Base-by-base conservation (phyloP, 495 filamentous ascomycete species). In the Haplographium delicatum region DNA sequence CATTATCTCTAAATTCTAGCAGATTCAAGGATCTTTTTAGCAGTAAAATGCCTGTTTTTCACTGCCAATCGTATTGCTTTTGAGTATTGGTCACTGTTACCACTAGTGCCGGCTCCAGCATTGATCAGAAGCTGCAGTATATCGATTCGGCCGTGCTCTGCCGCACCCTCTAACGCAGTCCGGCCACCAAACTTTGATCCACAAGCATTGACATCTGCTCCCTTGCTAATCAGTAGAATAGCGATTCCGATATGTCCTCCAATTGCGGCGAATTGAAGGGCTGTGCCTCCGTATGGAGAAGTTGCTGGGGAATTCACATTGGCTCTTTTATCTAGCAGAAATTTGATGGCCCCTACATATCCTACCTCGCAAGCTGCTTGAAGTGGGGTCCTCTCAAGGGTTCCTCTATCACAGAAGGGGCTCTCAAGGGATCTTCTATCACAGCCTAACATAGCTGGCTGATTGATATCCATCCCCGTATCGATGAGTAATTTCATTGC, bases 61-160 rank as follows among this genome's bases (percentile, higher is more conserved):
- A 40, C 10, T 15, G 46, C 46, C 7, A 49, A 49, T 15, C 40
- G 33, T 15, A 18, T 18, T 15, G 46, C 46, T 23, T 34, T 38
- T 18, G 26, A 10, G 35, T 47, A 47, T 47, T 47, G 44, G 44
- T 34, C 5, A 13, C 44, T 28, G 22, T 26, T 47, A 19, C 44
- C 44, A 8, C n/a, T 50, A 47, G 44, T 22, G 18, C 33, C 16
- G n/a, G 41, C 49, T n/a, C 38, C 44, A 19, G 40, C 25, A 19
- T 30, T 48, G 57, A 13, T 19, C 51, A 23, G 54, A 58, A 44
- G 60, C 49, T 13, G 52, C 49, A 50, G 9, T 64, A 72, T 72
- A 51, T 72, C 70, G 11, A 72, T 53, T 7, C 71, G 62, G 8
- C 71, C 70, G 34, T 69, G 53, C 54, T 72, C 70, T 8, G 71